Evolutionary conservation across 2,329 filamentous ascomycete genomes (phyloP).

Genomic region (Fusarium globosum): DNA sequence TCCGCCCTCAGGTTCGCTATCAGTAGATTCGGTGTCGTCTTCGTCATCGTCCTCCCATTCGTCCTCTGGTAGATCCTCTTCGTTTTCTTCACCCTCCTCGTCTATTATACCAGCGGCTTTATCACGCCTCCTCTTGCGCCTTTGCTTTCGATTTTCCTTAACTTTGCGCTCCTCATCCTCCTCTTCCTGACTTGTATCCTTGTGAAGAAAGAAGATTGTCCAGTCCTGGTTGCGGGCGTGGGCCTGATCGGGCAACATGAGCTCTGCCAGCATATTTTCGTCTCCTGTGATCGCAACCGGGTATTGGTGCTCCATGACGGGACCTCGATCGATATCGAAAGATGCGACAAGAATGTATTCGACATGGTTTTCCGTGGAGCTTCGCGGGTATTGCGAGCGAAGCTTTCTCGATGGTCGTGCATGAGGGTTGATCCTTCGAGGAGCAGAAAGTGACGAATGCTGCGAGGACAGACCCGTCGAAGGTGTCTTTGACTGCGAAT

Average conservation of each 20-base stretch:
- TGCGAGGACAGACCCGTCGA: conserved; percentile 70
- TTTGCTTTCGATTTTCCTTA: conserved; percentile 64
- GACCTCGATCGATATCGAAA: conserved; percentile 95
- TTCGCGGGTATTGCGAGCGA: conserved; percentile 81
- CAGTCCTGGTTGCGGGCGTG: conserved; percentile 96
- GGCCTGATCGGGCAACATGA: conserved; percentile 98
- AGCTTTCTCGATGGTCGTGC: conserved; percentile 66
- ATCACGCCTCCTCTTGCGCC: conserved; percentile 64
- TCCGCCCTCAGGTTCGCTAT: conserved; percentile 73
- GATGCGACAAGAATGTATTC: conserved; percentile 98
- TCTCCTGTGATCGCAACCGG: conserved; percentile 95
- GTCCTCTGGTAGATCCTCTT: conserved; percentile 59
- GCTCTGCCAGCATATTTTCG: conserved; percentile 96
- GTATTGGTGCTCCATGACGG: conserved; percentile 98
- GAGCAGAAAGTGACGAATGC: conserved; percentile 68
- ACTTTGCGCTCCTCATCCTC: conserved; percentile 77
- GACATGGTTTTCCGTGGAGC: conserved; percentile 88
- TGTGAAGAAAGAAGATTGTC: conserved; percentile 99
- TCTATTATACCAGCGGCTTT: conserved; percentile 60
- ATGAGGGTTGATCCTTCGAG: conserved; percentile 62
- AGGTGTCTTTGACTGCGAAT: conserved; percentile 68
- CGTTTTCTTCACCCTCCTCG: conserved; percentile 56
- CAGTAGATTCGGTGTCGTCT: conserved; percentile 64
- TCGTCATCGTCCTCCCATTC: conserved; percentile 60
- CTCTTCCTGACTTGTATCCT: conserved; percentile 86